Evolutionary conservation across 108 stramenopile species (phyloP), one percentile per base, ranked within the genome.

Genomic region (Cyclostephanos tholiformis): DNA sequence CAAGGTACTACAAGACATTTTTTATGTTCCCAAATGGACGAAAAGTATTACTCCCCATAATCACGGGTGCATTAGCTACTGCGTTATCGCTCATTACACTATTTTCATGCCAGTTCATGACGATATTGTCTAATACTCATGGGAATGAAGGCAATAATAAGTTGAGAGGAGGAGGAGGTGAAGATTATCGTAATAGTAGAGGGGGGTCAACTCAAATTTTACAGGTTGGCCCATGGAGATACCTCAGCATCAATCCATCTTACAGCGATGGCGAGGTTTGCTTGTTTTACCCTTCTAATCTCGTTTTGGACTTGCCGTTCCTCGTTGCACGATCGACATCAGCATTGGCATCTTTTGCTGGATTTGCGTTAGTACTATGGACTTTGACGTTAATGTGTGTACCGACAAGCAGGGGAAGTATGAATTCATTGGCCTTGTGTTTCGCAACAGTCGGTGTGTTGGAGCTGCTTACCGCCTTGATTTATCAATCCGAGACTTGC

Each of bases 1-100:
- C 76, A 39, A 25, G 76, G 23, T 77, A 77, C 62, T 62, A 69
- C 41, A 77, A 77, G 63, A 38, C 76, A 36, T 59, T 77, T 6
- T 77, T 43, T 39, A 77, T 77, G 76, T 77, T 77, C 50, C 76
- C 76, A 14, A 68, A 77, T 36, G 76, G 76, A 35, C 46, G 69
- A 35, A 46, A 63, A 39, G 68, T 77, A 6, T 62, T 77, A 39
- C 32, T 69, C 12, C 76, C 76, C 13, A 56, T 69, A 12, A 70
- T 77, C 17, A 48, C 65, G 52, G 68, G 67, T 5, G 53, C 61
- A 8, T 32, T 77, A 55, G 76, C 68, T 4, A 63, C 68, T 25
- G 50, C 50, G 5, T 61, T 77, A 2, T 77, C 76, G 27, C 43
- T 69, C 32, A 36, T 67, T 20, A 67, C 66, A 11, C 52, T 60